Conservation (phyloP, 208 protist species). For the Leishmania arabica region DNA sequence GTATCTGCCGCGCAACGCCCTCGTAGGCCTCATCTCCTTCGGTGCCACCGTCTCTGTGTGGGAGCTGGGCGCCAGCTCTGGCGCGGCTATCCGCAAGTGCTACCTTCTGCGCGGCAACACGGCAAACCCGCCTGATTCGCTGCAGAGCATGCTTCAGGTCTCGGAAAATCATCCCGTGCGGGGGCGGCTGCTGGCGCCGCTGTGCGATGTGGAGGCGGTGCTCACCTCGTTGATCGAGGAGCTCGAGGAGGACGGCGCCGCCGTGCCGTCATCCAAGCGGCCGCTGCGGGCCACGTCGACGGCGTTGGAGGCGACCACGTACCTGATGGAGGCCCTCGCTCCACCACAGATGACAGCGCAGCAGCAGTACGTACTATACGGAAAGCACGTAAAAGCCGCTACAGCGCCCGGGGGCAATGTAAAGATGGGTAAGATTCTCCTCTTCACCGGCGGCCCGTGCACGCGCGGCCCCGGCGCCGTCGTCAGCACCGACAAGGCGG, state of each 20-base stretch:
- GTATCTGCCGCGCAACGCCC: slow-evolving; percentile 92
- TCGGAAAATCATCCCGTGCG: slow-evolving; percentile 57
- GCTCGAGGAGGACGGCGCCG: slow-evolving; percentile 49
- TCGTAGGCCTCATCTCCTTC: slow-evolving; percentile 98
- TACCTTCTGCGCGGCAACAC: slow-evolving; percentile 68
- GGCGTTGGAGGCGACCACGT: slow-evolving; percentile 63
- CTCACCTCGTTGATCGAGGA: slow-evolving; percentile 61
- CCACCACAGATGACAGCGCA: slow-evolving; percentile 17
- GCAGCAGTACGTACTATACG: slow-evolving; percentile 14
- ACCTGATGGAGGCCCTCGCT: slow-evolving; percentile 62
- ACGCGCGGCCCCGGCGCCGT: slow-evolving; percentile 94
- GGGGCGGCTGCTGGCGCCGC: slow-evolving; percentile 93
- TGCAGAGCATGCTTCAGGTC: slow-evolving; percentile 67
- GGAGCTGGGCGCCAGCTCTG: slow-evolving; percentile 51
- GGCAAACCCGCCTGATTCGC: slow-evolving; percentile 40
- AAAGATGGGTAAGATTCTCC: slow-evolving; percentile 80
- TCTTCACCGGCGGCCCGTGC: slow-evolving; percentile 96
- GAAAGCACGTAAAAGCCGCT: slow-evolving; percentile 11
- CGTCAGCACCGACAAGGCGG: slow-evolving; percentile 88
- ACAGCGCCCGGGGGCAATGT: slow-evolving; percentile 3
- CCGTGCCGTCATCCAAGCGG: slow-evolving; percentile 56
- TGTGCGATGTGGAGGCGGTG: slow-evolving; percentile 90
- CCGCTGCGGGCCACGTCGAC: slow-evolving; percentile 74
- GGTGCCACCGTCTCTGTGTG: slow-evolving; percentile 91
- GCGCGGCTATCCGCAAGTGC: slow-evolving; percentile 65